phyloP scores from a whole-genome alignment of 148 eudicot species.

The Vaccinium darrowii region DNA sequence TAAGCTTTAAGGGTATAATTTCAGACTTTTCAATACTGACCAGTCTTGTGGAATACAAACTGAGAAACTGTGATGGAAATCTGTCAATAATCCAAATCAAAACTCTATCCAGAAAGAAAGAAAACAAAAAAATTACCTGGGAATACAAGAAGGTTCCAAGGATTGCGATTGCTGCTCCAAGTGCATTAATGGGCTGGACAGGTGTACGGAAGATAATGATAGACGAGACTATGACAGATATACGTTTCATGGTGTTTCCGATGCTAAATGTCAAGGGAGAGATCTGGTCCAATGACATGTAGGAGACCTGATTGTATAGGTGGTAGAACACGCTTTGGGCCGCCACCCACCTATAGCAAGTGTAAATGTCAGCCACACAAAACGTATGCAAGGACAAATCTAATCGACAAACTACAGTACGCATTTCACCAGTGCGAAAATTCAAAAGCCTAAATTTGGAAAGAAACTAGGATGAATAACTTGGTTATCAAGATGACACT shows the following conservation, averaged over 20 bases:
- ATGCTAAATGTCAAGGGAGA: slow-evolving; percentile 47
- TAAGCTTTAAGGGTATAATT: neutral
- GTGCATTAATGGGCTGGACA: slow-evolving; percentile 41
- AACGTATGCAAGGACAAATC: neutral
- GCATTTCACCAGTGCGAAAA: neutral
- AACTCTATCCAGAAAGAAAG: neutral
- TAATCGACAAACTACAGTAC: neutral
- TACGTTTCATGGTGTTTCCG: slow-evolving; percentile 48
- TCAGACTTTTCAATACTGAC: neutral
- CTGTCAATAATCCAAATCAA: neutral
- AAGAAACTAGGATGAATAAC: neutral
- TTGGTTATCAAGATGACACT: neutral
- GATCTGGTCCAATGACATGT: slow-evolving; percentile 42
- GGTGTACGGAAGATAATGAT: slow-evolving; percentile 44
- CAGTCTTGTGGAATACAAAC: neutral
- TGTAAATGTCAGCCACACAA: slow-evolving; percentile 16
- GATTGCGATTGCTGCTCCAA: slow-evolving; percentile 46
- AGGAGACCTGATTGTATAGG: slow-evolving; percentile 46
- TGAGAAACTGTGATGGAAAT: neutral
- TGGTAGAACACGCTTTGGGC: slow-evolving; percentile 48
- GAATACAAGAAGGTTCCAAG: slow-evolving; percentile 50
- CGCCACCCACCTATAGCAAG: slow-evolving; percentile 37
- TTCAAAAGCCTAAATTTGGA: neutral
- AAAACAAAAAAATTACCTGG: slow-evolving; percentile 27
- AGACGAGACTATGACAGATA: slow-evolving; percentile 45